phyloP scores from a whole-genome alignment of 768 basidiomycete species.

The Asterophora parasitica region DNA sequence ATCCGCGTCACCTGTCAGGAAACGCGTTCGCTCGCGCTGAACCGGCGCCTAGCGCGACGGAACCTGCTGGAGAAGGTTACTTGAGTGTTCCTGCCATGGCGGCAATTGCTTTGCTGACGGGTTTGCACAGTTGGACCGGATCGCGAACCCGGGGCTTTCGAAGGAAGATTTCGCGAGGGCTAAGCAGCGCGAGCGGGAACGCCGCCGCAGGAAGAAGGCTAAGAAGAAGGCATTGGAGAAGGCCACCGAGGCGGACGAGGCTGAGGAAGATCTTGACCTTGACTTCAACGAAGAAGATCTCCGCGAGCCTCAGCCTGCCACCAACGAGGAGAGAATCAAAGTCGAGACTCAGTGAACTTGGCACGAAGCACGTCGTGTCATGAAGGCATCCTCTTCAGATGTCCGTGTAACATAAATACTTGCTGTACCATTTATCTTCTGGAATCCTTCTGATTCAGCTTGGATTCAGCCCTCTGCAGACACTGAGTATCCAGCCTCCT shows the following conservation, averaged over 20 bases:
- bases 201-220: slow-evolving; percentile 71
- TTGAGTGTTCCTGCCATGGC: slow-evolving; percentile 16
- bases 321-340: too few species aligned
- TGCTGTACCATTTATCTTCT: too few species aligned
- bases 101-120: slow-evolving; percentile 17
- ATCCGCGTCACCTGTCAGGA: slow-evolving; percentile 85
- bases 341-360: too few species aligned
- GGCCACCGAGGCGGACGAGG: slow-evolving; percentile 17
- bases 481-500: too few species aligned
- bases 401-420: too few species aligned
- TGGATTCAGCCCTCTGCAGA: too few species aligned
- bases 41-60: slow-evolving; percentile 73
- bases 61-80: slow-evolving; percentile 67
- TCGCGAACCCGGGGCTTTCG: slow-evolving; percentile 73
- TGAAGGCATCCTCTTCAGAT: too few species aligned
- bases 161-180: slow-evolving; percentile 65
- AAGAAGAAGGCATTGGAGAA: slow-evolving; percentile 54
- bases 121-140: slow-evolving; percentile 56
- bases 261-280: background rate
- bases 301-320: background rate
- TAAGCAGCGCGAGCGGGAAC: slow-evolving; percentile 71
- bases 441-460: too few species aligned
- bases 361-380: too few species aligned
- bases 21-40: slow-evolving; percentile 77
- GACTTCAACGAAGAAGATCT: background rate